Base-by-base conservation (phyloP, 495 filamentous ascomycete species). In the Aspergillus leporis region DNA sequence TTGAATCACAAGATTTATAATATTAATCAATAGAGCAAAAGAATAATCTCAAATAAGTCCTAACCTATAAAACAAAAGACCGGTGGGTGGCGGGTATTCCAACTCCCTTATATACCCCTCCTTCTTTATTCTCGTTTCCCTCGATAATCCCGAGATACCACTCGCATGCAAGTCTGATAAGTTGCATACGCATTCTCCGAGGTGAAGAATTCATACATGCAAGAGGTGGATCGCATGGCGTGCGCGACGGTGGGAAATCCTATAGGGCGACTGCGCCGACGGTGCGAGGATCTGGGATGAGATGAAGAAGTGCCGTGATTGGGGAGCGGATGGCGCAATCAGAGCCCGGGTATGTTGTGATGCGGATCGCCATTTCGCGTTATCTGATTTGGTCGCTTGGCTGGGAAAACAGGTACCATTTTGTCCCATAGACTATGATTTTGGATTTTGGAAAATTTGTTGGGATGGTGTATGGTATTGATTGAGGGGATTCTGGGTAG, bases 271-370 rank as follows among this genome's bases (percentile, higher is more conserved):
- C 0, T 16, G 23, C 36, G 19, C 47, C 45, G 58, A 45, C 30
- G 6, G 9, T 40, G 9, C 25, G 25, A 28, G 25, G 25, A 28
- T 6, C 6, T 3, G 25, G 25, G 25, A 28, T 3, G 25, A 38
- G 10, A 31, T 32, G 40, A 31, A 36, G 16, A 8, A 58, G 56
- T 10, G 34, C 23, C n/a, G 34, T 53, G 28, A 51, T 59, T 59
- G 48, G 56, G 48, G 28, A 51, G 48, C 32, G 36, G 57, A 73
- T 73, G 70, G 70, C 68, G 70, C 66, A 67, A 73, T 73, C 59
- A 56, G 59, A 53, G 62, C 62, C 63, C 65, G 53, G 40, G 18
- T 60, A 73, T 73, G 68, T 70, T 70, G 70, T 71, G 68, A 73
- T 70, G 38, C 38, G 38, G 38, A 41, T 41, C 34, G 34, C 38